phyloP scores from a whole-genome alignment of 192 early-diverging fungal species.

The Backusella luteola region DNA sequence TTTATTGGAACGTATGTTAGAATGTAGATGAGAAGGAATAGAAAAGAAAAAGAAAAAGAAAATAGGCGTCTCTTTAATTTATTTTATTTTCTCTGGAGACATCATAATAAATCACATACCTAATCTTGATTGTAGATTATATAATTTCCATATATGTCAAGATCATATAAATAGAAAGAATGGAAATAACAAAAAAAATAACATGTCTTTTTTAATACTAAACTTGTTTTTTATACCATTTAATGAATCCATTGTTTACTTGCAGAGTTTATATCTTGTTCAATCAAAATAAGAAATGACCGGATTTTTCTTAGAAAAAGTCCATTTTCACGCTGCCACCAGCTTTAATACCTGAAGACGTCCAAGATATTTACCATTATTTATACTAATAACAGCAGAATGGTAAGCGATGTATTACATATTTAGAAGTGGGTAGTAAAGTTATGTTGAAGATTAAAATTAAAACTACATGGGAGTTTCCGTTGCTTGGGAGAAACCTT shows the following conservation, averaged over 20 bases:
- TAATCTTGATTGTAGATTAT: background rate
- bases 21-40: background rate
- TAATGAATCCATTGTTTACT: background rate
- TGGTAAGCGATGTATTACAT: too few relatives aligned
- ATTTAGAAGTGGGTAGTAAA: too few relatives aligned
- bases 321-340: background rate
- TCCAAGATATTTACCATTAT: too few relatives aligned
- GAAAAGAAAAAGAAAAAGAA: background rate
- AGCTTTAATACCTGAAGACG: background rate
- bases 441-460: too few relatives aligned
- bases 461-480: too few relatives aligned
- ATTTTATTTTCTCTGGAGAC: background rate
- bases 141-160: background rate
- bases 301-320: too few relatives aligned
- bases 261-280: background rate
- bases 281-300: background rate
- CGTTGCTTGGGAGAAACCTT: too few relatives aligned
- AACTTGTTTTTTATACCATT: background rate
- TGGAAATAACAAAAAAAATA: background rate
- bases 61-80: background rate
- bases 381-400: too few relatives aligned
- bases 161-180: background rate
- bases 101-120: background rate
- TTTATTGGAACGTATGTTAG: background rate
- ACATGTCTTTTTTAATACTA: background rate